A percentile compares a stretch with the other conserved stretches of the same genome.
Conservation (phyloP, 345 rosid genomes). For the Passiflora organensis region DNA sequence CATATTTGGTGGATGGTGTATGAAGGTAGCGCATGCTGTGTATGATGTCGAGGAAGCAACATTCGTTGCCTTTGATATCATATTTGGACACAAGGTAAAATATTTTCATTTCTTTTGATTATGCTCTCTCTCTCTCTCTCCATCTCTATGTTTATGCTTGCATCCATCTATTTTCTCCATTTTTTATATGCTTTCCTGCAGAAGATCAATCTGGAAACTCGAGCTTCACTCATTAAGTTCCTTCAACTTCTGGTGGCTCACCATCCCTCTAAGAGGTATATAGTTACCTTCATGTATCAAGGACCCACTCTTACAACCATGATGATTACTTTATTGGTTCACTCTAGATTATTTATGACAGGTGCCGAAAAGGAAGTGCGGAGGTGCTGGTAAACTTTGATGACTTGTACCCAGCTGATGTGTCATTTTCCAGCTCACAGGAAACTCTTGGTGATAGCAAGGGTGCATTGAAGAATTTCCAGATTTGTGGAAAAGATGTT, state of each 20-base stretch:
- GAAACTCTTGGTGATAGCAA: conserved; percentile 31
- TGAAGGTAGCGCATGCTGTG: conserved; percentile 74
- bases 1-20: conserved; percentile 14
- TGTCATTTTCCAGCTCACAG: conserved; percentile 28
- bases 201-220: conserved; percentile 79
- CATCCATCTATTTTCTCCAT: not conserved
- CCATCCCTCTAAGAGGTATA: conserved; percentile 89
- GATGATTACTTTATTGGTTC: conserved; percentile 29
- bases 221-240: conserved; percentile 67
- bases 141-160: conserved; percentile 1
- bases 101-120: conserved; percentile 5
- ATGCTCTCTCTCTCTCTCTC: not conserved
- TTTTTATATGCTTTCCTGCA: conserved; percentile 18
- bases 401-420: conserved; percentile 57
- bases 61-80: conserved; percentile 67
- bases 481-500: conserved; percentile 86
- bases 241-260: conserved; percentile 86
- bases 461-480: conserved; percentile 37
- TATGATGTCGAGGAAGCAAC: conserved; percentile 96
- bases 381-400: conserved; percentile 78
- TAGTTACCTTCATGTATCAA: conserved; percentile 5
- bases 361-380: conserved; percentile 97
- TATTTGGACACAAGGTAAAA: conserved; percentile 63
- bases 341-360: conserved; percentile 31
- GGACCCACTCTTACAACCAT: conserved; percentile 7